Base-by-base conservation (phyloP, 495 filamentous ascomycete species). In the Rhizodiscina lignyota region DNA sequence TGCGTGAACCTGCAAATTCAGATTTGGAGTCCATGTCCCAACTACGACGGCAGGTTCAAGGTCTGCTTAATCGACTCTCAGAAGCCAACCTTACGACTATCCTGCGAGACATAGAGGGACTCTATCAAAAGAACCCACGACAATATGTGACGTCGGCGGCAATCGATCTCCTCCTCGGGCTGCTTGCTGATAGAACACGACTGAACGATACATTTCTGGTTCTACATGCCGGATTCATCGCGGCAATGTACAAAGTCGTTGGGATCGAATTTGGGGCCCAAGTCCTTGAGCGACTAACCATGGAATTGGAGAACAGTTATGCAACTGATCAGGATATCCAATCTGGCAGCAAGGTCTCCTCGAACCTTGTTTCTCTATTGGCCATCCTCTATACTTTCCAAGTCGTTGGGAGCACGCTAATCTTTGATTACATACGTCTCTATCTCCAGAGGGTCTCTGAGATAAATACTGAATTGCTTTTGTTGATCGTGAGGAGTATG, bases 351-450 rank as follows among this genome's bases (percentile, higher is more conserved):
- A 94, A 92, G 51, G 70, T 83, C 41, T 56, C 63, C 8, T 67
- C 72, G 27, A 94, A 97, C 55, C 53, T 96, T 28, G 71, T 93
- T 18, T 78, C 78, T 15, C 67, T 96, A 24, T 58, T 94, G n/a
- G 72, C 83, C 0, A 72, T 86, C 43, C 62, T 96, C 4, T 96
- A 96, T 56, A 87, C 77, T 41, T 89, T 97, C 51, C 81, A 93
- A 42, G 66, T 94, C 8, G 67, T 94, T 32, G 77, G 82, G 19
- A 75, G 73, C 41, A 76, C 74, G 23, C 58, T 96, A 18, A 65
- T 94, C 8, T 96, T 91, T 48, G 89, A 94, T 50, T 92, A 85
- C 42, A 72, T 94, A 43, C 77, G 77, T 18, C 45, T 80, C 2
- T 85, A 89, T 34, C 54, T 96, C 11, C 53, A 59, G 17, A 66